These are phyloP conservation scores for Tylopilus felleus DNA, from an alignment of 768 basidiomycete genomes.

Conservation along the genomic window DNA sequence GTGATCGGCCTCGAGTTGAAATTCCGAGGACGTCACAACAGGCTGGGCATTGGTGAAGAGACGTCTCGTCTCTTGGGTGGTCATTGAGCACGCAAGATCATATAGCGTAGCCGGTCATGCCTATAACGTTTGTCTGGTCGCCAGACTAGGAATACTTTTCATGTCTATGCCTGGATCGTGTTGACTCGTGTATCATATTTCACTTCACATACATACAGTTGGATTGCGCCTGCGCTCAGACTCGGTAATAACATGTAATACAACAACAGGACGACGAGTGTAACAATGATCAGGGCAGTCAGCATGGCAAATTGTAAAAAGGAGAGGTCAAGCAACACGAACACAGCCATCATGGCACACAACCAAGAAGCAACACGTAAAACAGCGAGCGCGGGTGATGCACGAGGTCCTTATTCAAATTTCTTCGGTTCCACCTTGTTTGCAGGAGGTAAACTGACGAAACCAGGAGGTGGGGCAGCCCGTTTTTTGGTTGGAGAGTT, in stretches of 20 bases:
- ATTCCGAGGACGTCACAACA: conserved; percentile 33
- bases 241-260: conserved; percentile 12
- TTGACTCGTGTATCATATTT: conserved; percentile 10
- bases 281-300: conserved; percentile 9
- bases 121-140: not conserved
- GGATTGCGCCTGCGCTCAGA: conserved; percentile 10
- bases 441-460: conserved; percentile 37
- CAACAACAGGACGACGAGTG: conserved; percentile 20
- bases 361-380: conserved; percentile 2
- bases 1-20: conserved; percentile 38
- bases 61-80: conserved; percentile 34
- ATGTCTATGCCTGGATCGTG: conserved; percentile 2
- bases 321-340: conserved; percentile 2
- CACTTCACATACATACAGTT: conserved; percentile 13
- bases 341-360: conserved; percentile 8
- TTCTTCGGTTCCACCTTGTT: conserved; percentile 43
- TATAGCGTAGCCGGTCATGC: not conserved
- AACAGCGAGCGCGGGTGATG: not conserved
- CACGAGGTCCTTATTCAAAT: conserved; percentile 29
- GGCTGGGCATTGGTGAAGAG: conserved; percentile 31
- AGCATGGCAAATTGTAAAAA: conserved; percentile 7
- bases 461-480: conserved; percentile 11
- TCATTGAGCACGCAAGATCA: not conserved
- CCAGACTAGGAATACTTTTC: not conserved
- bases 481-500: conserved; percentile 27